Conservation (phyloP, 2,329 filamentous ascomycete species). For the Amauroascus niger region DNA sequence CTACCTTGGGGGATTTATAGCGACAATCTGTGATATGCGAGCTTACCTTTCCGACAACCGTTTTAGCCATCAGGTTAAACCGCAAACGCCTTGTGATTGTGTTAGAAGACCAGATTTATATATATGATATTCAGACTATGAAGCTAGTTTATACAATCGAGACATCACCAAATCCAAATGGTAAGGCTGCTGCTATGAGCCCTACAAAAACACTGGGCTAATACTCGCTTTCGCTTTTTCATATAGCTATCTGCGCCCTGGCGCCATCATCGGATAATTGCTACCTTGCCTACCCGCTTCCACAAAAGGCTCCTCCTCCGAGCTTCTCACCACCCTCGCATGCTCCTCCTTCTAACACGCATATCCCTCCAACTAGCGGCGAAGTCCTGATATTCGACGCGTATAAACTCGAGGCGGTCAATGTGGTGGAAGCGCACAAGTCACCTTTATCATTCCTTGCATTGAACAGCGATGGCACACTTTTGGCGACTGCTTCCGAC, state of each 20-base stretch:
- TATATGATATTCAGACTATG: slow-evolving; percentile 99
- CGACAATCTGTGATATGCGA: slow-evolving; percentile 86
- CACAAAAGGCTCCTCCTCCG: slow-evolving; percentile 49
- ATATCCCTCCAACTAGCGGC: slow-evolving; percentile 74
- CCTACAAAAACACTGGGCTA: not conserved
- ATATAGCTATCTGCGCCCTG: slow-evolving; percentile 83
- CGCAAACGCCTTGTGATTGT: slow-evolving; percentile 88
- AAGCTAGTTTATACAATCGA: slow-evolving; percentile 84
- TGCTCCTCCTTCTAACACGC: slow-evolving; percentile 62
- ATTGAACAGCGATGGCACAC: slow-evolving; percentile 81
- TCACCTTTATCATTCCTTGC: slow-evolving; percentile 84
- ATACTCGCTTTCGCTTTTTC: not conserved
- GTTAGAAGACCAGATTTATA: slow-evolving; percentile 89
- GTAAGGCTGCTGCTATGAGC: slow-evolving; percentile 30
- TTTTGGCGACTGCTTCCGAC: slow-evolving; percentile 89
- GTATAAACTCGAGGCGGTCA: slow-evolving; percentile 78
- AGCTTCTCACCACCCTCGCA: slow-evolving; percentile 59
- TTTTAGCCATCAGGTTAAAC: slow-evolving; percentile 87
- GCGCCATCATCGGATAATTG: slow-evolving; percentile 93
- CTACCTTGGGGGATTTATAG: slow-evolving; percentile 29
- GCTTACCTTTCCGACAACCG: slow-evolving; percentile 93
- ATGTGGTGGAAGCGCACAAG: slow-evolving; percentile 89
- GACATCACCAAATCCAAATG: slow-evolving; percentile 82
- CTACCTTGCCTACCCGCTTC: slow-evolving; percentile 87
- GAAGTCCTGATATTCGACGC: slow-evolving; percentile 92